Evolutionary conservation across 208 protist species (phyloP).

Genomic region (Leishmania aethiopica): DNA sequence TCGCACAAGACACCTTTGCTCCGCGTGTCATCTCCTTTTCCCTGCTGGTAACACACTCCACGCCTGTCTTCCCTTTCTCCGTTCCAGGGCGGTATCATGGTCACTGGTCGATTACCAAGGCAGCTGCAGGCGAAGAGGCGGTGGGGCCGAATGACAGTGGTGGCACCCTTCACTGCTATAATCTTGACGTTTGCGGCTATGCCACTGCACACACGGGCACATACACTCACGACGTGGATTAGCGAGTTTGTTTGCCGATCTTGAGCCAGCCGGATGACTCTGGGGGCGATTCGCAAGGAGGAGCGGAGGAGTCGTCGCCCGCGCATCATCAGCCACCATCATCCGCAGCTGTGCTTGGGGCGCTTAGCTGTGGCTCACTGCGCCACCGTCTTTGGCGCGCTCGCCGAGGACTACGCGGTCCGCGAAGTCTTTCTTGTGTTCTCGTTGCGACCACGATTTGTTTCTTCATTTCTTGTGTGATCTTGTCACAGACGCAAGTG

Average conservation of each 20-base stretch:
- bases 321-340: background rate
- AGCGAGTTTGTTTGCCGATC: background rate
- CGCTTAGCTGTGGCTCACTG: background rate
- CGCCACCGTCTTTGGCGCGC: background rate
- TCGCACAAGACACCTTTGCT: background rate
- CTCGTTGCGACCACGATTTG: background rate
- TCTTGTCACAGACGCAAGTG: background rate
- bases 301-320: background rate
- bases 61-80: background rate
- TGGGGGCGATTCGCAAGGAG: conserved; percentile 1
- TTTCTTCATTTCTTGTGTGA: background rate
- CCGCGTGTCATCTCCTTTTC: background rate
- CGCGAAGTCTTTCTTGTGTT: background rate
- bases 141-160: background rate
- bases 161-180: background rate
- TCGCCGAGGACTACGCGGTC: background rate
- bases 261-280: background rate
- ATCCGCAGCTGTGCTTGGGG: too few species aligned
- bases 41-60: background rate
- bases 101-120: background rate
- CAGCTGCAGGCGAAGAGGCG: background rate
- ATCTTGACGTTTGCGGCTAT: background rate
- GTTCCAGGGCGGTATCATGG: background rate
- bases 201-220: background rate
- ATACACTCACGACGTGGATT: background rate